Evolutionary conservation across 352 stramenopile genomes (phyloP).

Genomic region (Pythium angustatum): DNA sequence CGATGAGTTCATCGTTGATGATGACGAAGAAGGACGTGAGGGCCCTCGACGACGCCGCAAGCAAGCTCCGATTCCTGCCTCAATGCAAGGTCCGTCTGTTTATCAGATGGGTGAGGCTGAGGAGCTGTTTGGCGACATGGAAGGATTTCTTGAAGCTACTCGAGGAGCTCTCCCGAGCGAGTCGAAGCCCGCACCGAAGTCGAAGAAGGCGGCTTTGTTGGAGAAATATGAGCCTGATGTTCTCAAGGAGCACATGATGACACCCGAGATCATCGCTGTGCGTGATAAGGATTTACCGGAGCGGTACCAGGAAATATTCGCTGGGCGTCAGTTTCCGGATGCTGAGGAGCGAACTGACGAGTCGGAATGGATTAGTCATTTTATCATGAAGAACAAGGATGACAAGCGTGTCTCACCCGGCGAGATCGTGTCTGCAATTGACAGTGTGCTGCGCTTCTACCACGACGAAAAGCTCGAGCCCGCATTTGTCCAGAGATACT

Average conservation of each 20-base stretch:
- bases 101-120: slow-evolving; percentile 91
- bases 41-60: slow-evolving; percentile 75
- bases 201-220: slow-evolving; percentile 82
- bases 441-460: slow-evolving; percentile 87
- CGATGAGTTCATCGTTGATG: slow-evolving; percentile 90
- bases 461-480: slow-evolving; percentile 89
- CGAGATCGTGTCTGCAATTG: slow-evolving; percentile 87
- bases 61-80: slow-evolving; percentile 62
- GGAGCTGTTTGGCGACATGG: slow-evolving; percentile 89
- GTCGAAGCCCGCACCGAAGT: slow-evolving; percentile 41
- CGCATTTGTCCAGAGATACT: slow-evolving; percentile 89
- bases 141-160: slow-evolving; percentile 84
- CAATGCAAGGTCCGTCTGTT: slow-evolving; percentile 87
- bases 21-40: slow-evolving; percentile 86
- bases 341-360: slow-evolving; percentile 84
- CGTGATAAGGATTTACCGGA: slow-evolving; percentile 83
- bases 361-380: slow-evolving; percentile 88
- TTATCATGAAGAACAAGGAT: slow-evolving; percentile 82
- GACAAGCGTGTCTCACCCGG: slow-evolving; percentile 49
- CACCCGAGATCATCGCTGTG: slow-evolving; percentile 72
- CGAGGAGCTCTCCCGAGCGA: slow-evolving; percentile 41
- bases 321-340: slow-evolving; percentile 73
- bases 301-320: slow-evolving; percentile 77
- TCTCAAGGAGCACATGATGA: slow-evolving; percentile 90
- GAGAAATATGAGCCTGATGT: slow-evolving; percentile 89